phyloP scores from a whole-genome alignment of 2,329 filamentous ascomycete species.

The Neophaeococcomyces aloes region DNA sequence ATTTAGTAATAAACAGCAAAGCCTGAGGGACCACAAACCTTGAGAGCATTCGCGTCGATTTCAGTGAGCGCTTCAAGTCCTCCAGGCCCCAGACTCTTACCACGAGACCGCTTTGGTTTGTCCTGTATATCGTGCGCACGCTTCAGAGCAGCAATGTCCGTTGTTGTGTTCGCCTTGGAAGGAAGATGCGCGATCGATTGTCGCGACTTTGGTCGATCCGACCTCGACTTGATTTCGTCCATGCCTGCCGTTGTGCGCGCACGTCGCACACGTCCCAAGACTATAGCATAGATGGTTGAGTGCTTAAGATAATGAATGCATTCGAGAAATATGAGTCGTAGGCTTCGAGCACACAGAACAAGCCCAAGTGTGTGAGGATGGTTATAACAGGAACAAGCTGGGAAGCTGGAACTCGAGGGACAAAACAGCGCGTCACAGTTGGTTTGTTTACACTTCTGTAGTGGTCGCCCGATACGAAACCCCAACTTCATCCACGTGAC shows the following conservation, averaged over 20 bases:
- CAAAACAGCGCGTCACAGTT: slow-evolving; percentile 5
- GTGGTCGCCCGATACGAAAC: background rate
- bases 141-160: slow-evolving; percentile 47
- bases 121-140: slow-evolving; percentile 28
- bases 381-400: background rate
- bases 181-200: slow-evolving; percentile 61
- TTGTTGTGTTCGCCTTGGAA: slow-evolving; percentile 66
- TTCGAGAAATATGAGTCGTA: background rate
- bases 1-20: slow-evolving; percentile 11
- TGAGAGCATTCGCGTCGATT: slow-evolving; percentile 64
- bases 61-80: slow-evolving; percentile 73
- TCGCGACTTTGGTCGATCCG: slow-evolving; percentile 36
- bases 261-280: background rate
- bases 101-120: slow-evolving; percentile 60
- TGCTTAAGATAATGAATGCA: background rate
- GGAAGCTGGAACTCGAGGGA: background rate
- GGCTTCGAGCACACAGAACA: background rate
- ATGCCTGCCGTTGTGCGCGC: background rate
- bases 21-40: slow-evolving; percentile 44
- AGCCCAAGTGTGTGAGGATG: background rate
- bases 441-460: slow-evolving; percentile 10
- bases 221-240: background rate
- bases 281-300: background rate
- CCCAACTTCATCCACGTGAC: slow-evolving; percentile 2
- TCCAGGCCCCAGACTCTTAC: slow-evolving; percentile 91